Conservation (phyloP, 441 rosid genomes). For the Capsella rubella region DNA sequence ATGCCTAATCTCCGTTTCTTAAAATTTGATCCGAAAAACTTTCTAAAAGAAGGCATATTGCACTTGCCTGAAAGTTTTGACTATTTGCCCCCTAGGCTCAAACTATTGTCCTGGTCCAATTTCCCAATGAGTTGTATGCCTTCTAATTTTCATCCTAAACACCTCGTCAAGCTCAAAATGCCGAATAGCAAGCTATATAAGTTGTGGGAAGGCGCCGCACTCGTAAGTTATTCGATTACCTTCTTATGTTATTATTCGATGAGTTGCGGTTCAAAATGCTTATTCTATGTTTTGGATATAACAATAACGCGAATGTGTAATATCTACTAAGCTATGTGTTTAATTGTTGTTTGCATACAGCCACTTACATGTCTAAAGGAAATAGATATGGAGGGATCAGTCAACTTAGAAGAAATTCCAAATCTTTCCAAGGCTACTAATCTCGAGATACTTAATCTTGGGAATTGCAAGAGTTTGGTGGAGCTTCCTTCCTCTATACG, state of each 20-base stretch:
- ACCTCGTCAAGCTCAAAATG: background rate
- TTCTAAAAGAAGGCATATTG: background rate
- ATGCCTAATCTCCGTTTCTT: background rate
- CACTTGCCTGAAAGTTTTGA: background rate
- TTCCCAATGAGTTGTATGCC: background rate
- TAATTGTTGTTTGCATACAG: background rate
- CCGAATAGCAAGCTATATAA: background rate
- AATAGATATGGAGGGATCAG: background rate
- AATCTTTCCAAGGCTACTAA: background rate
- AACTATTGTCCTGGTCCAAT: background rate
- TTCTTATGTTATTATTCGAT: background rate
- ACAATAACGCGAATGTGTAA: background rate
- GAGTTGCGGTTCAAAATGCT: background rate
- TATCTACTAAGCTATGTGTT: background rate
- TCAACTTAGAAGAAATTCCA: background rate
- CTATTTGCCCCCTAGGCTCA: slow-evolving; percentile 1
- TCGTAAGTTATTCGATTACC: background rate
- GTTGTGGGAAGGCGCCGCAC: background rate
- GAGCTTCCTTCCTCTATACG: background rate
- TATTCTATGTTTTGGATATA: background rate
- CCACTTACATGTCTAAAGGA: background rate
- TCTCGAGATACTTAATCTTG: background rate
- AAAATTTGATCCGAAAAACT: background rate
- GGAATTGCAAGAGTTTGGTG: background rate
- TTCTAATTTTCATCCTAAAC: background rate